phyloP scores from a whole-genome alignment of 805 yeast species.

The Metschnikowia reukaufii region DNA sequence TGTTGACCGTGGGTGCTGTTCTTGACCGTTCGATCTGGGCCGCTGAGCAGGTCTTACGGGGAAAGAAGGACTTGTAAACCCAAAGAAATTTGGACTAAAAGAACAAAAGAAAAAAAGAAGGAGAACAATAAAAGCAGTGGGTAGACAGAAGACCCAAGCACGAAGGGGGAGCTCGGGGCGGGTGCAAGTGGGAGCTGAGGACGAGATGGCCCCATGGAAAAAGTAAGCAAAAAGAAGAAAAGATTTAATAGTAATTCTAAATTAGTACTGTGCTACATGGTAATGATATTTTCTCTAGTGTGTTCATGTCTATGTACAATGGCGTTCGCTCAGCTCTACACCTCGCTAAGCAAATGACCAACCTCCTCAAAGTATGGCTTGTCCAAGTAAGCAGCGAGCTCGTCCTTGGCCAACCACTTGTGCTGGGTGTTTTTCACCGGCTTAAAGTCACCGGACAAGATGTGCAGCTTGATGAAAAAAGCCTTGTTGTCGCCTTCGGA shows the following conservation, averaged over 20 bases:
- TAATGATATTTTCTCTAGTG: neutral
- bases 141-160: too few species aligned
- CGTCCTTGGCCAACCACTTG: slow-evolving; percentile 86
- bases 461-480: slow-evolving; percentile 82
- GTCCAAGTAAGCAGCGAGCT: slow-evolving; percentile 55
- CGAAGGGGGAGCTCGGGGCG: too few species aligned
- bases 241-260: too few species aligned
- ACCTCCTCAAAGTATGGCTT: slow-evolving; percentile 57
- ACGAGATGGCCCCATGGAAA: too few species aligned
- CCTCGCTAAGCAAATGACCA: slow-evolving; percentile 46
- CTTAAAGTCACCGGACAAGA: slow-evolving; percentile 76
- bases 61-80: slow-evolving; percentile 56
- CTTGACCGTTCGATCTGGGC: slow-evolving; percentile 86
- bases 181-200: too few species aligned
- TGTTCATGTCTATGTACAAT: slow-evolving; percentile 11
- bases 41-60: slow-evolving; percentile 73
- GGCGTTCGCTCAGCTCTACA: slow-evolving; percentile 20
- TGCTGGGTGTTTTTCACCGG: slow-evolving; percentile 47
- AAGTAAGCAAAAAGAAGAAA: neutral
- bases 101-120: neutral
- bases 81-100: too few species aligned
- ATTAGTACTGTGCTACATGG: too few species aligned
- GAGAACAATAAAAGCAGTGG: too few species aligned
- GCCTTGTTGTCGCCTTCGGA: slow-evolving; percentile 40
- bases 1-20: slow-evolving; percentile 86